phyloP scores from a whole-genome alignment of 495 filamentous ascomycete genomes.

The Penicillium lagena region DNA sequence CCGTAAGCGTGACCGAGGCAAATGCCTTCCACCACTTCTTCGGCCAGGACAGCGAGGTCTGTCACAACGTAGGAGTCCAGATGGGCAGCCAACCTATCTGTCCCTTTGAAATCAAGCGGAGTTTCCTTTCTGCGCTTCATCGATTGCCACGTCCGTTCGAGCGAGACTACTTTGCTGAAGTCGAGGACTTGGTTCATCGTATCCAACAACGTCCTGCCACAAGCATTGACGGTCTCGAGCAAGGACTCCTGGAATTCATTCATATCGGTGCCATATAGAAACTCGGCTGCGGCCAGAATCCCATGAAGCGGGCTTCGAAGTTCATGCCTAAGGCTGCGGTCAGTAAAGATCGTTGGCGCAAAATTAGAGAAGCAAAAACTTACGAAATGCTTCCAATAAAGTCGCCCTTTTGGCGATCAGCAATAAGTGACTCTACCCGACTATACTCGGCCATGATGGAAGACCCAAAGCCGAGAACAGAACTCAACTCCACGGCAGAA shows the following conservation, averaged over 20 bases:
- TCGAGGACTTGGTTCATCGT: slow-evolving; percentile 74
- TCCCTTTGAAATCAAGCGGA: slow-evolving; percentile 22
- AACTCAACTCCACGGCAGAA: slow-evolving; percentile 37
- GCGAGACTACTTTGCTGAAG: slow-evolving; percentile 61
- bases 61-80: slow-evolving; percentile 42
- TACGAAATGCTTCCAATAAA: slow-evolving; percentile 69
- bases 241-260: slow-evolving; percentile 56
- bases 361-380: slow-evolving; percentile 21
- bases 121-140: slow-evolving; percentile 26
- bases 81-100: slow-evolving; percentile 27
- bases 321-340: slow-evolving; percentile 51
- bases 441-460: slow-evolving; percentile 64
- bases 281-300: slow-evolving; percentile 65
- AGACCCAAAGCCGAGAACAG: slow-evolving; percentile 58
- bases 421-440: slow-evolving; percentile 51
- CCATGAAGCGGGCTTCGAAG: slow-evolving; percentile 72
- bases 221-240: slow-evolving; percentile 67
- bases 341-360: slow-evolving; percentile 22
- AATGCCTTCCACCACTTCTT: slow-evolving; percentile 47
- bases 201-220: slow-evolving; percentile 69
- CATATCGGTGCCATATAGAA: slow-evolving; percentile 43
- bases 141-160: slow-evolving; percentile 40
- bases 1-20: slow-evolving; percentile 45
- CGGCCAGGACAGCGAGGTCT: slow-evolving; percentile 34
- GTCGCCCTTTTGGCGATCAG: slow-evolving; percentile 61